phyloP scores from a whole-genome alignment of 2,329 filamentous ascomycete species.

The Colletotrichum sp. region DNA sequence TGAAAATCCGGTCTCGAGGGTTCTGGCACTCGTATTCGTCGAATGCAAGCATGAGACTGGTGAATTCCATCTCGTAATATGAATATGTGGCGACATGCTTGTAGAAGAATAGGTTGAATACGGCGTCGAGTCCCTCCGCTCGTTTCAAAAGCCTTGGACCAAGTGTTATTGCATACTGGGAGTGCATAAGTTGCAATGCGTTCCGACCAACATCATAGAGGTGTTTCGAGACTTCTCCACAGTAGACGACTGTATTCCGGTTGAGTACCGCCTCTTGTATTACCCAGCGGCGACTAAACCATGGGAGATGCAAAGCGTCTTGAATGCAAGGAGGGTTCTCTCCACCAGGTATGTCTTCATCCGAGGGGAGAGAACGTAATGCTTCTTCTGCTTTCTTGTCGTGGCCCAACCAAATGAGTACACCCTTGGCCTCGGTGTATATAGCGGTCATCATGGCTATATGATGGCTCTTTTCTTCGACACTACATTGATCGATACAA shows the following conservation, averaged over 20 bases:
- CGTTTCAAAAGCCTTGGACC: background rate
- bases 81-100: background rate
- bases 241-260: background rate
- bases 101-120: background rate
- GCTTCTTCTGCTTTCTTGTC: background rate
- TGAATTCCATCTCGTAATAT: background rate
- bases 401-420: background rate
- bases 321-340: background rate
- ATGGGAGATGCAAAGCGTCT: background rate
- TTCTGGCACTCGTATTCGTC: background rate
- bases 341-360: accelerated
- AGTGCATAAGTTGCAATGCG: background rate
- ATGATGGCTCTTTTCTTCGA: background rate
- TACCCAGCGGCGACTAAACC: background rate
- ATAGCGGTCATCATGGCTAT: background rate
- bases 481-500: background rate
- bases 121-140: background rate
- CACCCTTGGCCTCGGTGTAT: background rate
- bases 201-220: background rate
- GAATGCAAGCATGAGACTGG: background rate
- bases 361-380: background rate
- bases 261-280: background rate
- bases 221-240: background rate
- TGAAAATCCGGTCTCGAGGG: background rate
- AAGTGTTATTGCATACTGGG: background rate